Percentiles rank a stretch among this genome's conserved stretches.
phyloP scores from a whole-genome alignment of 2,329 filamentous ascomycete species.

The Diaporthe batatas region DNA sequence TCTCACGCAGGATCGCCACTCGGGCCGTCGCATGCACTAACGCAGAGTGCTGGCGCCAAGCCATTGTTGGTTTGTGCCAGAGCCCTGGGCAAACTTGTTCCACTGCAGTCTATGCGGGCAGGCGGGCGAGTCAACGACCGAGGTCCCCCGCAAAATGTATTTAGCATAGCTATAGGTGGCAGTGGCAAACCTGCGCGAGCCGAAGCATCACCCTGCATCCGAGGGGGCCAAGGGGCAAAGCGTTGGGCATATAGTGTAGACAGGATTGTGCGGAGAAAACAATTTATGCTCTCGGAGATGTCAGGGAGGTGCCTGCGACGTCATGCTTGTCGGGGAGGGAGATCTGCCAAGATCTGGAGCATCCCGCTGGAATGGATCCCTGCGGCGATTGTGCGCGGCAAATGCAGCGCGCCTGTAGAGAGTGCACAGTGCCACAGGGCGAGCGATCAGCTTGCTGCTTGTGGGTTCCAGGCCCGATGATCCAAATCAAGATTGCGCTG shows the following conservation, averaged over 20 bases:
- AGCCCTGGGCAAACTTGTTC: background rate
- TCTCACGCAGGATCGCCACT: conserved; percentile 18
- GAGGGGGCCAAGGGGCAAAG: background rate
- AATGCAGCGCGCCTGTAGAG: conserved; percentile 17
- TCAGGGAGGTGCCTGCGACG: conserved; percentile 26
- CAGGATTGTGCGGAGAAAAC: conserved; percentile 4
- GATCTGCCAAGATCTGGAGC: conserved; percentile 31
- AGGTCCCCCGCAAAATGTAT: conserved; percentile 4
- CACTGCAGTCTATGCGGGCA: conserved; percentile 1
- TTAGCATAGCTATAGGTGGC: background rate
- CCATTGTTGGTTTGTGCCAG: conserved; percentile 4
- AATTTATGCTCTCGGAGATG: background rate
- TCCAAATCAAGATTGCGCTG: conserved; percentile 12
- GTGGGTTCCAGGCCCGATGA: conserved; percentile 11
- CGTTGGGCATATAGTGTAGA: conserved; percentile 5
- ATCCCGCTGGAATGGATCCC: conserved; percentile 23
- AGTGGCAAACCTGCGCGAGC: conserved; percentile 17
- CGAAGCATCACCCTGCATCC: conserved; percentile 9
- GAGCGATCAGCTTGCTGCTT: background rate
- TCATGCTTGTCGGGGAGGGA: background rate
- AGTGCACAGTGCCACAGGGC: conserved; percentile 1
- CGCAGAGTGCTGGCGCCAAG: conserved; percentile 1
- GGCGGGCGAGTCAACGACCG: conserved; percentile 1
- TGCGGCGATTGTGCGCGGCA: conserved; percentile 25
- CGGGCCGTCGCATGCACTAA: conserved; percentile 12